phyloP scores from a whole-genome alignment of 805 yeast species.

The Saturnispora diversa region DNA sequence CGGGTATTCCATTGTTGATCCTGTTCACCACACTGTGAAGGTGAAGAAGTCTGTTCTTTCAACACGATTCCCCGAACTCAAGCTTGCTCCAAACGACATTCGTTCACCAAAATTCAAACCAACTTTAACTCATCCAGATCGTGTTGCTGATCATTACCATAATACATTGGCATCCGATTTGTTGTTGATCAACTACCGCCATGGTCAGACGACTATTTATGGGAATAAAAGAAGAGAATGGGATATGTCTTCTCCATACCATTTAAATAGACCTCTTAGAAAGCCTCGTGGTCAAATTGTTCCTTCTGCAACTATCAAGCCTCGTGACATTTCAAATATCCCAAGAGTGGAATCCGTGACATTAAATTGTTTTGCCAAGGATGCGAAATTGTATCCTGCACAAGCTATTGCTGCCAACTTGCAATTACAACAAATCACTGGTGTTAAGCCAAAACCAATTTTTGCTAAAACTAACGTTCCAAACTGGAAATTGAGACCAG shows the following conservation, averaged over 20 bases:
- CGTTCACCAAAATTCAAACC: slow-evolving; percentile 77
- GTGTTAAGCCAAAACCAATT: slow-evolving; percentile 66
- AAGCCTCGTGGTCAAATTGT: slow-evolving; percentile 70
- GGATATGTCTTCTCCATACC: slow-evolving; percentile 85
- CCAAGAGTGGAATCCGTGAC: slow-evolving; percentile 64
- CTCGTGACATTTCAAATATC: slow-evolving; percentile 58
- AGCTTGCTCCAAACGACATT: slow-evolving; percentile 63
- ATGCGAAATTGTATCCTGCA: slow-evolving; percentile 62
- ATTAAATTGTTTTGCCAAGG: slow-evolving; percentile 69
- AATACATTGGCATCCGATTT: slow-evolving; percentile 72
- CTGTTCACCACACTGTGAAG: slow-evolving; percentile 84
- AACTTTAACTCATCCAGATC: slow-evolving; percentile 62
- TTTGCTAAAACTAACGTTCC: slow-evolving; percentile 75
- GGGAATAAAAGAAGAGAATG: slow-evolving; percentile 78
- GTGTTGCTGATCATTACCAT: slow-evolving; percentile 67
- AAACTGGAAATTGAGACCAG: slow-evolving; percentile 79
- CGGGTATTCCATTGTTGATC: slow-evolving; percentile 69
- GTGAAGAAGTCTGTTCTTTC: slow-evolving; percentile 68
- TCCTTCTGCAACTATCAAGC: slow-evolving; percentile 65
- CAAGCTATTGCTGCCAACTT: slow-evolving; percentile 67
- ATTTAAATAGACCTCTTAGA: slow-evolving; percentile 68
- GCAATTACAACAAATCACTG: slow-evolving; percentile 91
- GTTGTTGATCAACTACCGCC: slow-evolving; percentile 67
- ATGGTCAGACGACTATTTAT: slow-evolving; percentile 41
- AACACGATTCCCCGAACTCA: slow-evolving; percentile 63